Percentiles rank a stretch among this genome's conserved stretches.
These are phyloP conservation scores for Ilex aquifolium DNA, from an alignment of 257 asterid genomes.

Conservation along the genomic window DNA sequence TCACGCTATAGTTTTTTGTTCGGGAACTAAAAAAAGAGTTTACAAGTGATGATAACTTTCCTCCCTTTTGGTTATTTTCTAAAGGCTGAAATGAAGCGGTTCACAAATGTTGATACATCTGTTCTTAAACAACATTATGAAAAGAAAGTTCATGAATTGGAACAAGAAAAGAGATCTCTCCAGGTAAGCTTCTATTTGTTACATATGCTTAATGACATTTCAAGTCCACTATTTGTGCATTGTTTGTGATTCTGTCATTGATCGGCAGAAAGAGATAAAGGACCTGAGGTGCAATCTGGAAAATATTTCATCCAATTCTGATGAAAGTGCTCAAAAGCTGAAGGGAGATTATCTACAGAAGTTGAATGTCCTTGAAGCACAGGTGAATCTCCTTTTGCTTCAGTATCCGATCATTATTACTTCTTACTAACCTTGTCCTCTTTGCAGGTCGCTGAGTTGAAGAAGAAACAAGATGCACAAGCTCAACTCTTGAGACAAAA, in stretches of 20 bases:
- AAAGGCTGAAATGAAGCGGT: constrained; percentile 92
- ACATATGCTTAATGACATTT: not conserved
- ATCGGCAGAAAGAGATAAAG: constrained; percentile 81
- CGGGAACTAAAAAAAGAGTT: not conserved
- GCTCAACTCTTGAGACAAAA: constrained; percentile 91
- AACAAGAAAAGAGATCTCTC: constrained; percentile 59
- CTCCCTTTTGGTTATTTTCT: constrained; percentile 8
- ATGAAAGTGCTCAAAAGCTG: constrained; percentile 87
- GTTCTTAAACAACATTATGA: constrained; percentile 88
- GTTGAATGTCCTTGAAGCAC: constrained; percentile 82
- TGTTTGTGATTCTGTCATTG: constrained; percentile 13
- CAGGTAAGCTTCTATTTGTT: constrained; percentile 43
- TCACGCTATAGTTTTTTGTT: not conserved
- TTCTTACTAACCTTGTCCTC: not conserved
- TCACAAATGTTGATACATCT: constrained; percentile 59
- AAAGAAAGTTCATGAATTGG: constrained; percentile 87
- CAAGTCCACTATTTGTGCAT: constrained; percentile 2
- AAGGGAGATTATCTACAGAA: constrained; percentile 95
- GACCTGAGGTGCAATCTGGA: constrained; percentile 63
- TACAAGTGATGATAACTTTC: constrained; percentile 2
- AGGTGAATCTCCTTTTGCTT: constrained; percentile 33
- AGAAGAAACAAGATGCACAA: constrained; percentile 98
- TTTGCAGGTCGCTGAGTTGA: constrained; percentile 77
- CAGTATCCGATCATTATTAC: constrained; percentile 2
- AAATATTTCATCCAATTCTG: constrained; percentile 66